Conservation (phyloP, 2,329 filamentous ascomycete species). For the Microdochium paspali region DNA sequence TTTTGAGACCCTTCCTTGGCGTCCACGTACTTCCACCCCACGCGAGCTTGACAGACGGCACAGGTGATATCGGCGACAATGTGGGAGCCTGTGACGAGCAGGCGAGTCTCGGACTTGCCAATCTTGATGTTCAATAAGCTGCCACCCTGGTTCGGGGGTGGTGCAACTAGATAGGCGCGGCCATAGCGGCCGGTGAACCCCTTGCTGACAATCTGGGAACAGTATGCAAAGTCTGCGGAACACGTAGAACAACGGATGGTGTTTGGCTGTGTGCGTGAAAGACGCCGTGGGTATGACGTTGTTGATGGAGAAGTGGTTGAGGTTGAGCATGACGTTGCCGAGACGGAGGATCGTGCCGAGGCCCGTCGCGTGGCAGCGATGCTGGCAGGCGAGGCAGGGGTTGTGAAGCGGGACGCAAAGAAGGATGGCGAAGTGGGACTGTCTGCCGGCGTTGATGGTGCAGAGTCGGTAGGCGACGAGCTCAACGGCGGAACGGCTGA, state of each 20-base stretch:
- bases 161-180: conserved; percentile 50
- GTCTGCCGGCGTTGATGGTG: conserved; percentile 13
- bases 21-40: conserved; percentile 63
- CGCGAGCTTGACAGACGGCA: conserved; percentile 39
- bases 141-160: conserved; percentile 11
- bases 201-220: conserved; percentile 53
- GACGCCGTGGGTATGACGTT: conserved; percentile 6
- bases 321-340: conserved; percentile 4
- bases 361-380: conserved; percentile 2
- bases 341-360: background rate
- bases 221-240: conserved; percentile 50
- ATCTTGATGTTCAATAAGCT: conserved; percentile 44
- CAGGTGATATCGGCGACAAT: conserved; percentile 56
- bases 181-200: conserved; percentile 59
- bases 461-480: conserved; percentile 24
- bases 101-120: conserved; percentile 43
- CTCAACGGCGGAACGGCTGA: conserved; percentile 21
- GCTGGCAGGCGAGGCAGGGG: background rate
- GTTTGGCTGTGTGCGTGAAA: conserved; percentile 37
- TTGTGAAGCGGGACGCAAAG: conserved; percentile 12
- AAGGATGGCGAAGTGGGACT: conserved; percentile 13
- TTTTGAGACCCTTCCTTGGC: conserved; percentile 48
- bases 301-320: background rate
- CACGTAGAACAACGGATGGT: conserved; percentile 51
- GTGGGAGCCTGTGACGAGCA: conserved; percentile 54